Evolutionary conservation across 139 green algal genomes (phyloP).

Genomic region (Desmodesmus armatus): DNA sequence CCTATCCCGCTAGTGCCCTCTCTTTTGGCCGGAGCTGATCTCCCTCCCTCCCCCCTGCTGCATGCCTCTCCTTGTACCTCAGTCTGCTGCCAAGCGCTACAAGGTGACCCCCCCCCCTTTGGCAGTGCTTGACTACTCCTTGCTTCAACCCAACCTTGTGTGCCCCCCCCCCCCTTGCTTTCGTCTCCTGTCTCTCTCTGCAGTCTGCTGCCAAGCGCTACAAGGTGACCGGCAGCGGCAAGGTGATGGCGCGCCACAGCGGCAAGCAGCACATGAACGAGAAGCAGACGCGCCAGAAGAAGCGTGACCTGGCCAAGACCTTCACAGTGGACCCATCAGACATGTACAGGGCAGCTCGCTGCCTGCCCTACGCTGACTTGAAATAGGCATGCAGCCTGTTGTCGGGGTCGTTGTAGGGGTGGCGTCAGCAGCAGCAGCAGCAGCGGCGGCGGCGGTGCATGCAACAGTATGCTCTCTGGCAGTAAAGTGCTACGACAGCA

Average conservation of each 20-base stretch:
- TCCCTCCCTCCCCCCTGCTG: too few species aligned
- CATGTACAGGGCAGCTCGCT: constrained; percentile 46
- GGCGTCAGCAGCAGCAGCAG: not conserved
- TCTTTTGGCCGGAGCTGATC: too few species aligned
- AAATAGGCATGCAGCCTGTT: not conserved
- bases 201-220: constrained; percentile 89
- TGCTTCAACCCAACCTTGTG: too few species aligned
- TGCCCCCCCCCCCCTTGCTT: too few species aligned
- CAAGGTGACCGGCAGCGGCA: constrained; percentile 86
- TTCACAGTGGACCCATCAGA: constrained; percentile 49
- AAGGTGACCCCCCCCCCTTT: too few species aligned
- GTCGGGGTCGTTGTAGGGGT: not conserved
- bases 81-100: constrained; percentile 89
- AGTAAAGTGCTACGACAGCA: too few species aligned
- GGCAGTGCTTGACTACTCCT: too few species aligned
- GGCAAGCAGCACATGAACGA: constrained; percentile 93
- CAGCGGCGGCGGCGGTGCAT: not conserved
- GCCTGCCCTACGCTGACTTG: constrained; percentile 49
- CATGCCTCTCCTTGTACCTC: not conserved
- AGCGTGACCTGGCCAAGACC: constrained; percentile 51
- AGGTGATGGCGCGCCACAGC: constrained; percentile 80
- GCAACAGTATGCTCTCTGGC: not conserved
- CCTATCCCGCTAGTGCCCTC: too few species aligned
- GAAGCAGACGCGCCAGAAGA: constrained; percentile 76
- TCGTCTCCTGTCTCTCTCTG: not conserved